Percentiles rank a stretch among this genome's conserved stretches.
Conservation (phyloP, 306 rosid genomes). For the Abrus pulchellus region DNA sequence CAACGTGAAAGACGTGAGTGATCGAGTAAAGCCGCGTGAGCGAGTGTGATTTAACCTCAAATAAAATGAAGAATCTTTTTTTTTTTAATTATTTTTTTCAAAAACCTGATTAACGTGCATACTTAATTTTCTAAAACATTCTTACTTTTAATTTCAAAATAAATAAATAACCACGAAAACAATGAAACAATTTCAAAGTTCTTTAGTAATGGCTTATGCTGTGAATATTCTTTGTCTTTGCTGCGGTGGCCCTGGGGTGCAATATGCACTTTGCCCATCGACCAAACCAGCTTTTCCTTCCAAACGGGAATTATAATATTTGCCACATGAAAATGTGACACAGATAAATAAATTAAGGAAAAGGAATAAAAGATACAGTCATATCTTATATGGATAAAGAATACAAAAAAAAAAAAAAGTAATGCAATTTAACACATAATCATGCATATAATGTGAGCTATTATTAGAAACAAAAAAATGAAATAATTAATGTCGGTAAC, state of each 20-base stretch:
- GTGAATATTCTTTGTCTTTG: constrained; percentile 44
- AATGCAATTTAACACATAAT: neutral
- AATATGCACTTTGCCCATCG: constrained; percentile 21
- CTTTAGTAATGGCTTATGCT: constrained; percentile 31
- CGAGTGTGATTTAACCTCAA: constrained; percentile 3
- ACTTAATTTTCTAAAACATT: neutral
- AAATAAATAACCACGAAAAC: neutral
- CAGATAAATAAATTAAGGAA: neutral
- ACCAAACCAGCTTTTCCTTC: neutral
- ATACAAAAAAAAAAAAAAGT: neutral
- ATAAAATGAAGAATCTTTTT: neutral
- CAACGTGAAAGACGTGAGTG: constrained; percentile 46
- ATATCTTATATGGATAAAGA: constrained; percentile 24
- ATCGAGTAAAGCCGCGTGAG: neutral
- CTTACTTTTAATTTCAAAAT: neutral
- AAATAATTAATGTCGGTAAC: no score
- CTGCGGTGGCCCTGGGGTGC: constrained; percentile 6
- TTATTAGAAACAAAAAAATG: no score
- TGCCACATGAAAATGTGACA: neutral
- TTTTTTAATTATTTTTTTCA: neutral
- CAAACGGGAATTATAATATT: neutral
- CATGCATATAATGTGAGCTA: no score
- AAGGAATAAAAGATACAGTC: neutral
- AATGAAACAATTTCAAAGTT: neutral
- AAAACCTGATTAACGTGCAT: neutral